Evolutionary conservation across 192 early-diverging fungal species (phyloP).

Genomic region (Piromyces sp.): DNA sequence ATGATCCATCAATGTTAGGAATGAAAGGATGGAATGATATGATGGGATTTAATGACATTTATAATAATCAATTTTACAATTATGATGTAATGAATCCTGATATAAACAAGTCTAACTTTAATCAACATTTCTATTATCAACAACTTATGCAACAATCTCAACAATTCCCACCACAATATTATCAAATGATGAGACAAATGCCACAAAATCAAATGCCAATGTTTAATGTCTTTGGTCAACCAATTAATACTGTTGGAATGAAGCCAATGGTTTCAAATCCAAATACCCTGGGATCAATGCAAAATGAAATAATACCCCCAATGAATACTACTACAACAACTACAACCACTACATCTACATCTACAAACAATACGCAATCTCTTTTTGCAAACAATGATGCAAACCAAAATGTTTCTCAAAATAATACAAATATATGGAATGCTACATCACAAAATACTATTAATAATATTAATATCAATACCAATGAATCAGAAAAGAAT

Average conservation of each 20-base stretch:
- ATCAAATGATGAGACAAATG: neutral
- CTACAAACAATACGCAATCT: neutral
- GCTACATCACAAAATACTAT: neutral
- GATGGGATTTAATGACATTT: neutral
- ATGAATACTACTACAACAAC: neutral
- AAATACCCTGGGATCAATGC: neutral
- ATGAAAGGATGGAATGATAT: neutral
- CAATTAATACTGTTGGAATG: neutral
- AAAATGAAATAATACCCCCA: neutral
- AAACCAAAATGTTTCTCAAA: neutral
- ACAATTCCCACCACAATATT: neutral
- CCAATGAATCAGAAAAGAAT: neutral
- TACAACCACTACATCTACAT: too few relatives aligned
- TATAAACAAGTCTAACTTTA: neutral
- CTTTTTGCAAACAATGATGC: neutral
- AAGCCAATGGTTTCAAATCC: neutral
- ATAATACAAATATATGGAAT: neutral
- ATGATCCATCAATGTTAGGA: neutral
- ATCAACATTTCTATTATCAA: neutral
- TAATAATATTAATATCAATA: neutral
- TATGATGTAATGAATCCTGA: neutral
- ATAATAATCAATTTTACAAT: neutral
- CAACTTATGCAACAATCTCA: neutral
- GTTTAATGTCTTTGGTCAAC: neutral
- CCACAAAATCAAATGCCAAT: neutral